These are phyloP conservation scores for Tylopilus rubrobrunneus DNA, from an alignment of 768 basidiomycete genomes.

Conservation along the genomic window DNA sequence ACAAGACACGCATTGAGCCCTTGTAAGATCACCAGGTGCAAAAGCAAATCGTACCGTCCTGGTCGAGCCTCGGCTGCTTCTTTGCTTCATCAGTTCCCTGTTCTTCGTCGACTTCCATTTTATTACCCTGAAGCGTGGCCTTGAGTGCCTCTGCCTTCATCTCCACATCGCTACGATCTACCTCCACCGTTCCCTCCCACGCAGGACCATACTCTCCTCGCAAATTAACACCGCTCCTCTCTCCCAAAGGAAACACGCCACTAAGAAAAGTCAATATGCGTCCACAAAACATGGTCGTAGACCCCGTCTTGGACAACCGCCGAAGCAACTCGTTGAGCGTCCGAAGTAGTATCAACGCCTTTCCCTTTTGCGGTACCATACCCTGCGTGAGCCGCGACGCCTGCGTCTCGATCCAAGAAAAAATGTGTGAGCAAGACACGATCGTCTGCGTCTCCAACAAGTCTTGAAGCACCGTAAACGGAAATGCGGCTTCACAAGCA, in stretches of 20 bases:
- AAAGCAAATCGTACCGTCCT: slow-evolving; percentile 48
- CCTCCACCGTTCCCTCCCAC: slow-evolving; percentile 64
- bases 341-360: slow-evolving; percentile 79
- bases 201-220: slow-evolving; percentile 80
- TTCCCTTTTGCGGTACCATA: slow-evolving; percentile 84
- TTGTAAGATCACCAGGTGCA: background rate
- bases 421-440: slow-evolving; percentile 78
- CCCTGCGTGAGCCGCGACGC: slow-evolving; percentile 66
- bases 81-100: slow-evolving; percentile 23
- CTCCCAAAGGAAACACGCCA: slow-evolving; percentile 81
- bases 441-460: slow-evolving; percentile 85
- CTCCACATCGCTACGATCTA: slow-evolving; percentile 33
- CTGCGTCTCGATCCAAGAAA: slow-evolving; percentile 82
- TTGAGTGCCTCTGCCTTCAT: slow-evolving; percentile 30
- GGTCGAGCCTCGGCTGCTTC: slow-evolving; percentile 46
- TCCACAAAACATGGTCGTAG: slow-evolving; percentile 84
- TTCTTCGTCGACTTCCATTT: slow-evolving; percentile 62
- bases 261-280: slow-evolving; percentile 86
- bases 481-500: slow-evolving; percentile 72
- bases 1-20: slow-evolving; percentile 4
- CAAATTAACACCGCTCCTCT: slow-evolving; percentile 88
- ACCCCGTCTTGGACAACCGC: slow-evolving; percentile 80
- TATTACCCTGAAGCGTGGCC: slow-evolving; percentile 36
- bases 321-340: slow-evolving; percentile 85
- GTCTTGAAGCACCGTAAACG: slow-evolving; percentile 73